Evolutionary conservation across 192 early-diverging fungal species (phyloP).

Genomic region (Podila horticola): DNA sequence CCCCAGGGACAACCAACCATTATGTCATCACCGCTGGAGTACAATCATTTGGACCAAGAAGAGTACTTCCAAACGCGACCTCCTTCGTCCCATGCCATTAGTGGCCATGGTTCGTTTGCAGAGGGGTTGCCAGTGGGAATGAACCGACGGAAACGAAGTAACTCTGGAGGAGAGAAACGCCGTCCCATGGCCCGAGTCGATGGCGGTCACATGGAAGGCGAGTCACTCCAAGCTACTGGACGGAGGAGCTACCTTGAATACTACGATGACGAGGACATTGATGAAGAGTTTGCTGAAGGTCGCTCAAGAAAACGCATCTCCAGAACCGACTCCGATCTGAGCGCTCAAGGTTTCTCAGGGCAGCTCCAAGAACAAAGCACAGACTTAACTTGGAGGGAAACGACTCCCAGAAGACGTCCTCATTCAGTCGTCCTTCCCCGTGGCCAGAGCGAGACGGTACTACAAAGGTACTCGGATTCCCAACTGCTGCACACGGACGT

Average conservation of each 20-base stretch:
- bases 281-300: background rate
- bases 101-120: background rate
- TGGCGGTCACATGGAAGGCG: background rate
- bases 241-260: background rate
- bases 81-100: background rate
- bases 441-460: background rate
- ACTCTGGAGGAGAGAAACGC: constrained; percentile 25
- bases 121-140: constrained; percentile 1
- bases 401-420: background rate
- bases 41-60: background rate
- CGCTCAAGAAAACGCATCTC: constrained; percentile 28
- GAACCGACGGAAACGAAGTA: constrained; percentile 21
- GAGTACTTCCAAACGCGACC: background rate
- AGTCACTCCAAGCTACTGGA: background rate
- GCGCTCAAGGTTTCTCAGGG: too few species aligned
- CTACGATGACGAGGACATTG: background rate
- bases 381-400: too few species aligned
- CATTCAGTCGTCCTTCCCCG: background rate
- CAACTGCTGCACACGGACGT: too few species aligned
- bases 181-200: background rate
- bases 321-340: constrained; percentile 10
- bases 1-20: background rate
- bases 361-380: too few species aligned
- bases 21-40: background rate
- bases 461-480: too few species aligned